Evolutionary conservation across 163 green algal genomes (phyloP), one percentile per base, ranked within the genome.

Genomic region (Chloromonas sp.): DNA sequence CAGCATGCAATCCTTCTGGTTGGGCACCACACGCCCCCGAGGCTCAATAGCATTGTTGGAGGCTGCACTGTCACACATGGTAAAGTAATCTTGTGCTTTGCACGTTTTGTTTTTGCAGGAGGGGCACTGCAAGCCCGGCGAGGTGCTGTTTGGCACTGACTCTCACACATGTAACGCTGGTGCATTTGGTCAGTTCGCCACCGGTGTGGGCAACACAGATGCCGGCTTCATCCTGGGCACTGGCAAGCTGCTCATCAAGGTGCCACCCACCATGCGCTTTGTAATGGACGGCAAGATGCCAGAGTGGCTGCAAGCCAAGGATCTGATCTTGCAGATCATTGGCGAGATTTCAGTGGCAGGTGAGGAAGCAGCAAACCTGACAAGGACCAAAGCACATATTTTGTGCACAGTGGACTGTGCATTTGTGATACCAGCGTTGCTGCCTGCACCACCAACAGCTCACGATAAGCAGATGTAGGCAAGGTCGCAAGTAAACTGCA

Each of bases 61-160:
- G 36, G 36, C 36, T 36, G 36, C 36, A 36, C 36, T 36, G 36
- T 36, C 36, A 36, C 36, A 36, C 36, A 36, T 36, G 36, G 36
- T 36, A 36, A 36, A 36, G 36, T 36, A 36, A 36, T 36, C 36
- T 36, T 36, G 36, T 36, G 36, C 36, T 36, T 36, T 36, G 36
- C 36, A 36, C 36, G 66, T 76, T 11, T 76, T 76, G 66, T 8
- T 76, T 61, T 90, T 92, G 60, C 94, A 98, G 89, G 96, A 98
- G 91, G 95, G 96, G 14, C 95, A 98, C 92, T 97, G 94, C 89
- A 92, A 94, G 87, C 95, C 95, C 71, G 95, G 94, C 2, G 95
- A 98, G 92, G 95, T 99, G 85, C 92, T 99, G 88, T 99, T 99
- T 90, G 96, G 96, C 84, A 99, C 96, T 58, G 96, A 99, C 92